Conservation (phyloP, 75 land plant species). For the Sequoia sempervirens region DNA sequence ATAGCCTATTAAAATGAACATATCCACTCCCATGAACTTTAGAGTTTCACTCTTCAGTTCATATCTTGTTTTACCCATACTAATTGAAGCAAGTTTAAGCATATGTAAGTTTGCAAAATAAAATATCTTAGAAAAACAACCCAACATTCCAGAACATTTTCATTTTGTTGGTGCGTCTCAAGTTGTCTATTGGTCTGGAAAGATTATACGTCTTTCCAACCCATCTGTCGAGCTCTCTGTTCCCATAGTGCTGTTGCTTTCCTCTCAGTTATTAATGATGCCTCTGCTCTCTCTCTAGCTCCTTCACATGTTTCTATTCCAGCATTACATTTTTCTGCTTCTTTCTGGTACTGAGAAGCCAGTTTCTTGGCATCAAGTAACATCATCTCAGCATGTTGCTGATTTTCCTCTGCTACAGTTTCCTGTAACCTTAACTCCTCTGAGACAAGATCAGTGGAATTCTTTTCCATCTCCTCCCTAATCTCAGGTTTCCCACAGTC, state of each 20-base stretch:
- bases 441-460: slow-evolving; percentile 57
- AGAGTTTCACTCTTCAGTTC: slow-evolving; percentile 7
- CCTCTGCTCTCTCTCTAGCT: slow-evolving; percentile 75
- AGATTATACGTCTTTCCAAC: slow-evolving; percentile 43
- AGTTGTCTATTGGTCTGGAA: neutral
- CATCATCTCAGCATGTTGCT: slow-evolving; percentile 67
- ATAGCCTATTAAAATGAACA: slow-evolving; percentile 5
- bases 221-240: slow-evolving; percentile 59
- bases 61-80: neutral
- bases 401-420: slow-evolving; percentile 53
- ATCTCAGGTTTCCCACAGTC: slow-evolving; percentile 77
- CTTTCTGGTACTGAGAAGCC: slow-evolving; percentile 77
- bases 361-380: slow-evolving; percentile 62
- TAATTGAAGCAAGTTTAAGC: neutral
- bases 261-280: slow-evolving; percentile 53
- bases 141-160: neutral
- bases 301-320: slow-evolving; percentile 85
- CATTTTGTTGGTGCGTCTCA: neutral
- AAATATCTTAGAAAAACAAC: neutral
- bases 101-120: neutral
- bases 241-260: slow-evolving; percentile 69
- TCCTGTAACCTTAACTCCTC: slow-evolving; percentile 80
- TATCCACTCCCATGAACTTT: neutral
- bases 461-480: slow-evolving; percentile 67
- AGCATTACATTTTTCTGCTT: slow-evolving; percentile 89